Conservation (phyloP, 805 yeast genomes). For the Scheffersomyces amazonensis region DNA sequence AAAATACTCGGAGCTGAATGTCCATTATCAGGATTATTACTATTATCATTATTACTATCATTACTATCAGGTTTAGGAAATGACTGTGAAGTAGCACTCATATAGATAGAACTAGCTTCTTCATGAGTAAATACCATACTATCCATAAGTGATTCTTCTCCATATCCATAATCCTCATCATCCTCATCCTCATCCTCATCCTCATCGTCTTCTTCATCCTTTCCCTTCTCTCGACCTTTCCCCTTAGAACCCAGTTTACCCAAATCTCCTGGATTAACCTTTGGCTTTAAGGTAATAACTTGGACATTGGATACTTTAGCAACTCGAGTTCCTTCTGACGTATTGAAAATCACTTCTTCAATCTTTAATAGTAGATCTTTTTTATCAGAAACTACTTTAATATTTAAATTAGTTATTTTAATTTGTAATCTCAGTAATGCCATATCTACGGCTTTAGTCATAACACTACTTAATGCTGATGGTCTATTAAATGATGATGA, state of each 20-base stretch:
- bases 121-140: constrained; percentile 67
- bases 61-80: constrained; percentile 17
- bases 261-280: constrained; percentile 29
- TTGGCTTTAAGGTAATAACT: constrained; percentile 40
- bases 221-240: not conserved
- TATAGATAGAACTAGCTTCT: constrained; percentile 69
- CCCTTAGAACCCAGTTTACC: constrained; percentile 1
- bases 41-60: constrained; percentile 1
- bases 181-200: constrained; percentile 16
- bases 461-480: constrained; percentile 51
- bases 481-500: constrained; percentile 16
- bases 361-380: constrained; percentile 30
- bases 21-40: not conserved
- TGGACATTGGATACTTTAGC: constrained; percentile 38
- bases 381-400: constrained; percentile 49
- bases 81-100: constrained; percentile 73
- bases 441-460: constrained; percentile 63
- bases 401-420: constrained; percentile 41
- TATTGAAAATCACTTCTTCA: constrained; percentile 29
- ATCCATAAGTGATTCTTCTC: constrained; percentile 45
- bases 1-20: constrained; percentile 17
- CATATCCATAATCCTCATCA: constrained; percentile 25
- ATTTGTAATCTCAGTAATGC: constrained; percentile 62
- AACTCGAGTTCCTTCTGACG: constrained; percentile 47
- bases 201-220: constrained; percentile 5